Evolutionary conservation across 2,329 filamentous ascomycete genomes (phyloP), one percentile per base, ranked within the genome.

Genomic region (Cercospora berteroae): DNA sequence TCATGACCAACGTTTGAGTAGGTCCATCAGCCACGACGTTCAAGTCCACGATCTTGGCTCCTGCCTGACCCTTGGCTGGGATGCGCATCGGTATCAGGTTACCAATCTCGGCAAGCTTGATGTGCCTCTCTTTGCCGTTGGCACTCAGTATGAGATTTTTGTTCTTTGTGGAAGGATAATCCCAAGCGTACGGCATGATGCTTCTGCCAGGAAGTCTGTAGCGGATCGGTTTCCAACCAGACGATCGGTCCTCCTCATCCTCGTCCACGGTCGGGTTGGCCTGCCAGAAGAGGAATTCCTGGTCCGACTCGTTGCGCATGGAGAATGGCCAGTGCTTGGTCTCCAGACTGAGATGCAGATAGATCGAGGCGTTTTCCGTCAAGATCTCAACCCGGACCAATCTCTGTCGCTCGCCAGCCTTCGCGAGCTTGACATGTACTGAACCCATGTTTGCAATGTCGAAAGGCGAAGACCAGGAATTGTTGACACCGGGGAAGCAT

Each of bases 121-220:
- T 90, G 76, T 97, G 93, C 31, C 95, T 86, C 77, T 97, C 93
- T 75, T 90, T 92, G 69, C 89, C 89, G 74, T 90, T 88, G 7
- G 90, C 90, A 63, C 84, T 89, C 76, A 99, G 88, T 60, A 98
- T 88, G 44, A 99, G 87, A 77, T 97, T 95, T 75, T 95, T 96
- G 81, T 92, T 90, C 81, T 96, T 97, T n/a, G 93, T 94, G 1
- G 95, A 94, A 1, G 95, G 96, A 80, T 97, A 99, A 77, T 99
- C 96, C 95, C 95, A 99, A 1, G 95, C 94, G 76, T 99, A 99
- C 0, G 96, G 95, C 95, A 99, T 99, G 79, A 99, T 97, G 79
- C 94, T 98, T 68, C 95, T 87, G 12, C 94, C 89, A 2, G 96
- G 96, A 31, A 99, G 84, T 33, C 94, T 90, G 80, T 99, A 99